Conservation (phyloP, 1,284 basidiomycete genomes). For the Omphalotus olearius region DNA sequence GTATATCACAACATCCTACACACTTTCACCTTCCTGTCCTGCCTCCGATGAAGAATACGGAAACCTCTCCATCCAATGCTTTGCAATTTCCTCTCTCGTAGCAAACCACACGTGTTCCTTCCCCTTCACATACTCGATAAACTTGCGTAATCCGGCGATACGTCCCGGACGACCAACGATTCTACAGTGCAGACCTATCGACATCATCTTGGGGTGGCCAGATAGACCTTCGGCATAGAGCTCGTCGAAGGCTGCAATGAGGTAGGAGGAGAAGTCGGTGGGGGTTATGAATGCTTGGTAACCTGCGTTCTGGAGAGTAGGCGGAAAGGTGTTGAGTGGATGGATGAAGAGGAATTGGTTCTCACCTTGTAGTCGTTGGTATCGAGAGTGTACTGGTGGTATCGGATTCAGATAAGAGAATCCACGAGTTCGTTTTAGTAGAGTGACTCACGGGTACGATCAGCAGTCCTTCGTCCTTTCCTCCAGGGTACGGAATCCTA, state of each 20-base stretch:
- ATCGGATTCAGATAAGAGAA: neutral
- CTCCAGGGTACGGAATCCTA: slow-evolving; percentile 14
- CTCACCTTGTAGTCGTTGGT: slow-evolving; percentile 12
- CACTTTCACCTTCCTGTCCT: no score
- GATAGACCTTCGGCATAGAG: slow-evolving; percentile 12
- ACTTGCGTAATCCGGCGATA: slow-evolving; percentile 12
- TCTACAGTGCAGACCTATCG: slow-evolving; percentile 12
- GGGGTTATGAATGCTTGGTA: slow-evolving; percentile 13
- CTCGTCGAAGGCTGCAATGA: slow-evolving; percentile 14
- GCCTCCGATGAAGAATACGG: neutral
- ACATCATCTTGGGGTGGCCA: slow-evolving; percentile 15
- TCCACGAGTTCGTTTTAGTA: neutral
- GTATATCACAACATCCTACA: no score
- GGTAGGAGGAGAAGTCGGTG: slow-evolving; percentile 11
- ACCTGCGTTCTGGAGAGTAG: slow-evolving; percentile 2
- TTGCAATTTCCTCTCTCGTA: slow-evolving; percentile 14
- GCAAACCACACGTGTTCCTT: slow-evolving; percentile 15
- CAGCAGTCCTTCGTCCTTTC: slow-evolving; percentile 11
- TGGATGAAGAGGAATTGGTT: neutral
- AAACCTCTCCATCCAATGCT: slow-evolving; percentile 13
- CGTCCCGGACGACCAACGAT: slow-evolving; percentile 13
- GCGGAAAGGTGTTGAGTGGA: neutral
- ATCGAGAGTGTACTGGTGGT: slow-evolving; percentile 4
- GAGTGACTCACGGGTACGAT: slow-evolving; percentile 9
- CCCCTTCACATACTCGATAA: slow-evolving; percentile 12